Evolutionary conservation across 331 rosid species (phyloP).

Genomic region (Telfairia occidentalis): DNA sequence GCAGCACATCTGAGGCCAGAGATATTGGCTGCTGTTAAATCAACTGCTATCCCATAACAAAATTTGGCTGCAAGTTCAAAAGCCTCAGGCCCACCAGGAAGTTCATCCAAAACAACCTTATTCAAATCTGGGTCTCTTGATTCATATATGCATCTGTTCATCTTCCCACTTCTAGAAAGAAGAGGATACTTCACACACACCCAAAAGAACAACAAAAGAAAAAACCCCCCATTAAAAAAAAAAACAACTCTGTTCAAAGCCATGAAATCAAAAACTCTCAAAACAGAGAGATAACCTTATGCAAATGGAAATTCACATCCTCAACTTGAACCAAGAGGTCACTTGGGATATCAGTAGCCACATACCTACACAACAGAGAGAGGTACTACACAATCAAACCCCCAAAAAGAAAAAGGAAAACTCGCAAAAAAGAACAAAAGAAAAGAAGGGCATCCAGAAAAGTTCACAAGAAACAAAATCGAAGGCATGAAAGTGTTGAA

Average conservation of each 20-base stretch:
- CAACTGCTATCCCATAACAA: conserved; percentile 85
- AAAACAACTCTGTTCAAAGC: background rate
- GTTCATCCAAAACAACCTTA: conserved; percentile 57
- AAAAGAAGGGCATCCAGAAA: background rate
- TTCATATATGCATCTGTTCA: conserved; percentile 67
- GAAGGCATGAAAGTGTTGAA: background rate
- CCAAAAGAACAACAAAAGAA: conserved; percentile 7
- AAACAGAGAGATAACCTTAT: conserved; percentile 42
- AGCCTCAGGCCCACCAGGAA: conserved; percentile 79
- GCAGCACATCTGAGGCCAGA: conserved; percentile 94
- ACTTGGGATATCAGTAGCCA: conserved; percentile 90
- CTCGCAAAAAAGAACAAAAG: background rate
- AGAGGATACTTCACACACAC: conserved; percentile 50
- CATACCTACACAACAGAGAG: conserved; percentile 42
- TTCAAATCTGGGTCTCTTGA: conserved; percentile 46
- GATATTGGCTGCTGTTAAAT: conserved; percentile 86
- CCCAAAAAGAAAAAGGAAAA: background rate
- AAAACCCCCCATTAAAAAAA: background rate
- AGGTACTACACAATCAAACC: background rate
- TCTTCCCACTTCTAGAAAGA: conserved; percentile 84
- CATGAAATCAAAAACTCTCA: background rate
- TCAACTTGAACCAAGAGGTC: conserved; percentile 66
- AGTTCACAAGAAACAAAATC: background rate
- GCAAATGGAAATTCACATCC: conserved; percentile 61
- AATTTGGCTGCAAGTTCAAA: conserved; percentile 83